Evolutionary conservation across 2,329 filamentous ascomycete genomes (phyloP).

Genomic region (Fusarium scirpi): DNA sequence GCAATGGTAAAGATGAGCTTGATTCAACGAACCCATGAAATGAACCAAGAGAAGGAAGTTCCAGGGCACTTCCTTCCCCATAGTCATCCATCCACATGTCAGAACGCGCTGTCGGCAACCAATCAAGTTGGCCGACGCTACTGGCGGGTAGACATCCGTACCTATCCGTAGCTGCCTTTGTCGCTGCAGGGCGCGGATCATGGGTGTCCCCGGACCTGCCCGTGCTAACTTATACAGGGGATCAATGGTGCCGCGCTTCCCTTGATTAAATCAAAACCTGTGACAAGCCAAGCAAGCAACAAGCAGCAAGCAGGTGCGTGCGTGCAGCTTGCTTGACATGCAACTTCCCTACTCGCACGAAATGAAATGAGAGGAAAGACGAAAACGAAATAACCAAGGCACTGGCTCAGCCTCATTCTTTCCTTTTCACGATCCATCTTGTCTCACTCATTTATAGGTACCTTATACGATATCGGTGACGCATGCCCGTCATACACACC

Average conservation of each 20-base stretch:
- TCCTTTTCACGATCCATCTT: conserved; percentile 26
- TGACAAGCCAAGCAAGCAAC: conserved; percentile 23
- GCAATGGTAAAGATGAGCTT: conserved; percentile 15
- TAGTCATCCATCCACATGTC: conserved; percentile 30
- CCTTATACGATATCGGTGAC: conserved; percentile 10
- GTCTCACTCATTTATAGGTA: conserved; percentile 6
- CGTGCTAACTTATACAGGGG: conserved; percentile 26
- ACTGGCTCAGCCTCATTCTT: conserved; percentile 33
- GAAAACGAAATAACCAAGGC: conserved; percentile 9
- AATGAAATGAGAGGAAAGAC: conserved; percentile 23
- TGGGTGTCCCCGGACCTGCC: conserved; percentile 26
- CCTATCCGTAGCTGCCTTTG: neutral
- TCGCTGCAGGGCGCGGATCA: conserved; percentile 32
- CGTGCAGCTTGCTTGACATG: conserved; percentile 28
- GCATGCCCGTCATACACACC: conserved; percentile 3
- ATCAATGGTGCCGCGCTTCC: conserved; percentile 37
- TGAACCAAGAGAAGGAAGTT: neutral
- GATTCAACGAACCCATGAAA: neutral
- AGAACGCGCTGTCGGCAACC: conserved; percentile 30
- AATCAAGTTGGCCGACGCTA: conserved; percentile 26
- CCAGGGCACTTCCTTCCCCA: conserved; percentile 32
- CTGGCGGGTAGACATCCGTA: conserved; percentile 27
- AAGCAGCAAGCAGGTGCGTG: conserved; percentile 33
- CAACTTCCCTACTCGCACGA: conserved; percentile 34
- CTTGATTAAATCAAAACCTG: conserved; percentile 39